Evolutionary conservation across 208 protist genomes (phyloP).

Genomic region (Trypanosoma mega): DNA sequence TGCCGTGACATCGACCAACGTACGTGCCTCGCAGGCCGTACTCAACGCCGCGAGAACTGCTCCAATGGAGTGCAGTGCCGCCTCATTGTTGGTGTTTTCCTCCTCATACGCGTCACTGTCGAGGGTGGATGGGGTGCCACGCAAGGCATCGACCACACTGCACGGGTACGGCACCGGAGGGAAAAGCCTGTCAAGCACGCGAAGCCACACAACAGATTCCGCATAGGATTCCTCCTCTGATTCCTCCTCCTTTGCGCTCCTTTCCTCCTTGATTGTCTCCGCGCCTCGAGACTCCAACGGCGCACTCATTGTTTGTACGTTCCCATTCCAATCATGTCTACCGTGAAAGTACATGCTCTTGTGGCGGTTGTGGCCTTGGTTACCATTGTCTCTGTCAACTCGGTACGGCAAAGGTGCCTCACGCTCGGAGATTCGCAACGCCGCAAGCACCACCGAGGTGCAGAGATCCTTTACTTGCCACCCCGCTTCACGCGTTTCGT

Average conservation of each 20-base stretch:
- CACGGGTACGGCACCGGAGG: not conserved
- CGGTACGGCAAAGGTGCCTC: no score
- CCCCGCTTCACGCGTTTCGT: not conserved
- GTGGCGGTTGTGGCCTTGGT: no score
- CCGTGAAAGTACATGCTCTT: no score
- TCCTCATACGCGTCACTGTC: not conserved
- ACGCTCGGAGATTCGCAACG: not conserved
- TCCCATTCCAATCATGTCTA: no score
- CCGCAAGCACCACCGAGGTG: not conserved
- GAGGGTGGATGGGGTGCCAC: not conserved
- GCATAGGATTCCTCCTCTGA: no score
- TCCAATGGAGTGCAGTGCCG: slow-evolving; percentile 43
- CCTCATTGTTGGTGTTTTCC: not conserved
- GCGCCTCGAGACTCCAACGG: no score
- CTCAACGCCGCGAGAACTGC: slow-evolving; percentile 45
- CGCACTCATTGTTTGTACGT: no score
- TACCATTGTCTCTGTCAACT: no score
- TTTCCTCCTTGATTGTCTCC: no score
- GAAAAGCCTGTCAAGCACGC: not conserved
- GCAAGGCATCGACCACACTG: not conserved
- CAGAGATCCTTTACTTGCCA: not conserved
- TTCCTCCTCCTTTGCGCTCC: no score
- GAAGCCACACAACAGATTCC: not conserved
- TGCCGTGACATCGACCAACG: slow-evolving; percentile 31
- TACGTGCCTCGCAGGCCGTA: slow-evolving; percentile 41